Conservation (phyloP, 306 rosid species). For the Cajanus cajan region DNA sequence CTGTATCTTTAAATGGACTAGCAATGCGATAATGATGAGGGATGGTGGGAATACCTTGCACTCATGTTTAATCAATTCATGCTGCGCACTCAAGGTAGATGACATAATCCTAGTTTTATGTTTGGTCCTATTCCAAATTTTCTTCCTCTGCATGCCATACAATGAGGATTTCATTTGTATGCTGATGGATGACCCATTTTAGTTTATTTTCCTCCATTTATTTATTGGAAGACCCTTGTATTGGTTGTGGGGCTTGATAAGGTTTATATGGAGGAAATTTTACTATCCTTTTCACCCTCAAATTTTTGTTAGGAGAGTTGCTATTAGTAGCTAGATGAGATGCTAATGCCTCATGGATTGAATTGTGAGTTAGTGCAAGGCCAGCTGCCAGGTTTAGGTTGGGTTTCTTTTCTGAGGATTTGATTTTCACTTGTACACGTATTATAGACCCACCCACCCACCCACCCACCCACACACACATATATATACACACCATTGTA, state of each 20-base stretch:
- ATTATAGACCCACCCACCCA: too few relatives aligned
- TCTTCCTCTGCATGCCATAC: conserved; percentile 45
- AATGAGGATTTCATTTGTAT: conserved; percentile 50
- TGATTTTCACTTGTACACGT: background rate
- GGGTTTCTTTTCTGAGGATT: conserved; percentile 7
- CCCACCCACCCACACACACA: too few relatives aligned
- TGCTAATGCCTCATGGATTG: conserved; percentile 18
- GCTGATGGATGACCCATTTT: conserved; percentile 36
- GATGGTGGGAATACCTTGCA: conserved; percentile 98
- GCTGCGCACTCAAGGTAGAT: conserved; percentile 90
- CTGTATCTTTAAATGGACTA: conserved; percentile 98
- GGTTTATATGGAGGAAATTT: conserved; percentile 16
- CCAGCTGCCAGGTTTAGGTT: conserved; percentile 3
- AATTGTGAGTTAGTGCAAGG: conserved; percentile 5
- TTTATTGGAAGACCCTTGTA: conserved; percentile 23
- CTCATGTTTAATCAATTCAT: conserved; percentile 98
- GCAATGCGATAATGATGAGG: conserved; percentile 99
- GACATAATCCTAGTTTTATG: conserved; percentile 70
- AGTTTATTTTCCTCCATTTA: conserved; percentile 34
- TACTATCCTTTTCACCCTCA: background rate
- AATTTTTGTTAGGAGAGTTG: background rate
- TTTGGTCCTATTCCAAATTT: conserved; percentile 50
- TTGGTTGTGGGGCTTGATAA: conserved; percentile 4
- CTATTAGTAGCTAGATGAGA: conserved; percentile 4
- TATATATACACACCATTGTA: too few relatives aligned